Percentiles rank a stretch among this genome's conserved stretches.
phyloP scores from a whole-genome alignment of 306 rosid species.

The Prunus dulcis region DNA sequence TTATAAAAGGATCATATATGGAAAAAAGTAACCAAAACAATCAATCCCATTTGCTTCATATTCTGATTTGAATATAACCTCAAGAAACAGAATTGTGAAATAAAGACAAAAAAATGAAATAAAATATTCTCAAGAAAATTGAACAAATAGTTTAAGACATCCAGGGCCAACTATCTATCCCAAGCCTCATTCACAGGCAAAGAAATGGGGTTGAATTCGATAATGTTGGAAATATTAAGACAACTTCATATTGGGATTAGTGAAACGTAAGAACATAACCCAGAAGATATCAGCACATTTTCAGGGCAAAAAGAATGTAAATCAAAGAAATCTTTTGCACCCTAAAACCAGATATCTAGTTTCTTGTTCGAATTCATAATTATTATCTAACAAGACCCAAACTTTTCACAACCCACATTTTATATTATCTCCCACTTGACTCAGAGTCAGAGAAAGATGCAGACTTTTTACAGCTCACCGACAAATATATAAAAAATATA shows the following conservation, averaged over 20 bases:
- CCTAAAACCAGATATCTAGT: neutral
- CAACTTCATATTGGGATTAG: neutral
- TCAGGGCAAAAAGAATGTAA: neutral
- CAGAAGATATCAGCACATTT: neutral
- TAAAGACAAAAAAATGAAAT: neutral
- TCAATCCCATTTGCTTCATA: neutral
- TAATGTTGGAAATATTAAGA: neutral
- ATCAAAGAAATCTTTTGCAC: neutral
- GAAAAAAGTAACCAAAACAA: neutral
- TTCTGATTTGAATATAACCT: neutral
- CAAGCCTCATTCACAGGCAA: neutral
- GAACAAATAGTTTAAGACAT: neutral
- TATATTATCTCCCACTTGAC: neutral
- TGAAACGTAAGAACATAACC: neutral
- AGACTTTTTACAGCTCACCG: neutral
- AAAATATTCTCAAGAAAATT: neutral
- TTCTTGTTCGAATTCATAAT: neutral
- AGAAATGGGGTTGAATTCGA: neutral
- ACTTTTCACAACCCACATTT: constrained; percentile 10
- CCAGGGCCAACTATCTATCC: neutral
- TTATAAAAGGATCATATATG: neutral
- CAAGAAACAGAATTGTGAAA: neutral
- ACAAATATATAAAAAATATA: neutral
- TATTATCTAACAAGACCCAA: neutral
- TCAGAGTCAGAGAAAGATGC: neutral